phyloP scores from a whole-genome alignment of 2,329 filamentous ascomycete species.

The Calonectria pauciramosa region DNA sequence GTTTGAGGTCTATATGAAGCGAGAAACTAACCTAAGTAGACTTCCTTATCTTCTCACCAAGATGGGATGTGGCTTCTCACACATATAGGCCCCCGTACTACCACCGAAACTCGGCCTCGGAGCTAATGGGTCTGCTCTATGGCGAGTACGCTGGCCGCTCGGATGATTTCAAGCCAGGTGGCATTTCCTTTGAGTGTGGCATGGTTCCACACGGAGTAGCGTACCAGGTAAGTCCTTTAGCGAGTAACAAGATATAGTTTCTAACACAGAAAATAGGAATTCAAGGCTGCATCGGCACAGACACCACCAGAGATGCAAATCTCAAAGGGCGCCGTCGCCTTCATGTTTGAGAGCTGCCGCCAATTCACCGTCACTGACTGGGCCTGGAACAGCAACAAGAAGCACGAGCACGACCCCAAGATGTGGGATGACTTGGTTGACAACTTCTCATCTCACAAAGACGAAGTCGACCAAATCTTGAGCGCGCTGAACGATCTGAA shows the following conservation, averaged over 20 bases:
- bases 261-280: slow-evolving; percentile 26
- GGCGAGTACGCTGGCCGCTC: slow-evolving; percentile 48
- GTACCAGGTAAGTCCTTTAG: slow-evolving; percentile 24
- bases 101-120: slow-evolving; percentile 71
- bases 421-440: slow-evolving; percentile 44
- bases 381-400: slow-evolving; percentile 43
- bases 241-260: accelerated
- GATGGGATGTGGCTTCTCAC: slow-evolving; percentile 72
- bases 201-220: slow-evolving; percentile 36
- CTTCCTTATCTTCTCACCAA: slow-evolving; percentile 76
- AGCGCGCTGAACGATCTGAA: background rate
- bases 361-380: slow-evolving; percentile 42
- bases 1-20: too few species aligned
- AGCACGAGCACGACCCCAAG: slow-evolving; percentile 44
- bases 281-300: slow-evolving; percentile 40
- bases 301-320: slow-evolving; percentile 37
- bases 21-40: slow-evolving; percentile 52
- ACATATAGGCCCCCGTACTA: slow-evolving; percentile 77
- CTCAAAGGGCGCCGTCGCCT: slow-evolving; percentile 40
- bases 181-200: slow-evolving; percentile 33
- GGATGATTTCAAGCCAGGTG: slow-evolving; percentile 32
- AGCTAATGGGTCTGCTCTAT: slow-evolving; percentile 67
- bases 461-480: slow-evolving; percentile 38
- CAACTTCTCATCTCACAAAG: slow-evolving; percentile 39
- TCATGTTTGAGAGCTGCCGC: slow-evolving; percentile 45